Evolutionary conservation across 768 basidiomycete genomes (phyloP), one percentile per base, ranked within the genome.

Genomic region (Tricholoma sp.): DNA sequence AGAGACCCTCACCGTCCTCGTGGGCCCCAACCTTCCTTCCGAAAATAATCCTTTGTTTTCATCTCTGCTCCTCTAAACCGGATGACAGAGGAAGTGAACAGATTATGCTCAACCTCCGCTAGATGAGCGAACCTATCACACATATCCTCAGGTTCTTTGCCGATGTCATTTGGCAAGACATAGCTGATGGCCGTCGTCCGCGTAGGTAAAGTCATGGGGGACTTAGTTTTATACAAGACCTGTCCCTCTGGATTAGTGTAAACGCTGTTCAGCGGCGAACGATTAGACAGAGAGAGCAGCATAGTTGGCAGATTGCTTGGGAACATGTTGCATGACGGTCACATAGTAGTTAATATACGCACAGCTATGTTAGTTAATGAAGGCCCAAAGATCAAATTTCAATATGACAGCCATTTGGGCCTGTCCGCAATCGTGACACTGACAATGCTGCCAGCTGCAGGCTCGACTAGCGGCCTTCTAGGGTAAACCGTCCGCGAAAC

Each of bases 221-320:
- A 59, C 24, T 59, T 59, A 10, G 62, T 57, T 50, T 66, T 67
- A 58, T 63, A 67, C 22, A 67, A 18, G 24, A 51, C 58, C 50
- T 66, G 65, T 7, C 66, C 67, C 5, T 57, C 56, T 19, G 63
- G 61, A 41, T 61, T 67, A 52, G 62, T 61, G 55, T 61, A 65
- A 16, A 54, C 50, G 12, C 64, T 52, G 54, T 64, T 60, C n/a
- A 62, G 60, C 1, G 61, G 59, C 7, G 57, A 57, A n/a, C 19
- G 29, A 9, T 32, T 35, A 2, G 64, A 66, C 32, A 35, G 10
- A 32, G 6, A 11, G 10, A 32, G 31, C 31, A 32, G 8, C 31
- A 32, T 32, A 32, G 8, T 32, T 32, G 31, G 8, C 31, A 32
- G 31, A 32, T 32, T 32, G 24, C 24, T 27, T 27, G 24, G 24